Evolutionary conservation across 2,329 filamentous ascomycete species (phyloP).

Genomic region (Ceratocystis lukuohia): DNA sequence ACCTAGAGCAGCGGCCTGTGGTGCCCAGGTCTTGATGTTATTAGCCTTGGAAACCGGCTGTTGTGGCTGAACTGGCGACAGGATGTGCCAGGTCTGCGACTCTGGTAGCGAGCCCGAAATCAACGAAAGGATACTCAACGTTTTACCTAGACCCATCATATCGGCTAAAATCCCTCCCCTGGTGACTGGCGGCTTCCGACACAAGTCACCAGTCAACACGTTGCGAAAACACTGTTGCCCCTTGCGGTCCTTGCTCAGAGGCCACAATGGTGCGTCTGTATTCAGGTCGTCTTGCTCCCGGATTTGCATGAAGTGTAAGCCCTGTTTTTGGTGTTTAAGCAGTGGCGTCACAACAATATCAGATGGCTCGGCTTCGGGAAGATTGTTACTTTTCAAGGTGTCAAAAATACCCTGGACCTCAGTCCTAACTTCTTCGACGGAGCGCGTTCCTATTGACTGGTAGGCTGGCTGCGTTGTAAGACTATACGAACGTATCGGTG

Average conservation of each 20-base stretch:
- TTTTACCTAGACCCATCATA: conserved; percentile 85
- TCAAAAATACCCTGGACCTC: conserved; percentile 85
- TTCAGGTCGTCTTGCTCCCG: conserved; percentile 56
- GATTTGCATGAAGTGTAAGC: conserved; percentile 69
- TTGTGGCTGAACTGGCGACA: conserved; percentile 38
- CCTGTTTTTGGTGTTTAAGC: conserved; percentile 80
- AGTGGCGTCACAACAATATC: conserved; percentile 50
- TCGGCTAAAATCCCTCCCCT: conserved; percentile 65
- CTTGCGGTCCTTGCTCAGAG: conserved; percentile 36
- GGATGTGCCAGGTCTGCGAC: conserved; percentile 47
- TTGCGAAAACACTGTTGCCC: conserved; percentile 45
- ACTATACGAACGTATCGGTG: conserved; percentile 26
- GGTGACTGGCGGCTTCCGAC: conserved; percentile 45
- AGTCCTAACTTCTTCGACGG: conserved; percentile 71
- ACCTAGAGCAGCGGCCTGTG: conserved; percentile 28
- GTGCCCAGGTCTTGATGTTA: conserved; percentile 25
- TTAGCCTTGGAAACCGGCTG: conserved; percentile 28
- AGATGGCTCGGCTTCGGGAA: conserved; percentile 59
- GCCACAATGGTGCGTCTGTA: conserved; percentile 65
- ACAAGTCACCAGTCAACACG: conserved; percentile 64
- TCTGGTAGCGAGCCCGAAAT: conserved; percentile 52
- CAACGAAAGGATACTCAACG: conserved; percentile 71
- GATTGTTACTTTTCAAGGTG: conserved; percentile 60
- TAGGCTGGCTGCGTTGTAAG: conserved; percentile 22
- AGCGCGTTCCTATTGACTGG: conserved; percentile 35